These are phyloP conservation scores for Incumbomyces delicatus DNA, from an alignment of 2,329 filamentous ascomycete species.

Conservation along the genomic window DNA sequence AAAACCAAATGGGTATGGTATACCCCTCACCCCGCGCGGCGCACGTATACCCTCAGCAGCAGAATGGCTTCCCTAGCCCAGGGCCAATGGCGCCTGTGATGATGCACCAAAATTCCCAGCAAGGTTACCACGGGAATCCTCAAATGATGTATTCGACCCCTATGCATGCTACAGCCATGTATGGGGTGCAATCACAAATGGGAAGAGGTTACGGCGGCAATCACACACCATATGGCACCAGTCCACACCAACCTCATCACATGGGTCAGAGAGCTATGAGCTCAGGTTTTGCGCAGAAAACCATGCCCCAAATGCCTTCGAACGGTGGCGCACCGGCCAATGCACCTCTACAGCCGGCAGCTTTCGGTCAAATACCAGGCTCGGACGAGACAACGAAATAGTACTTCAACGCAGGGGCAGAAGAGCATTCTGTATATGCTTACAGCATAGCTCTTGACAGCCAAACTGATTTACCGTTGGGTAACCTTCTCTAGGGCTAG, in stretches of 20 bases:
- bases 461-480: too few species aligned
- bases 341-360: conserved; percentile 16
- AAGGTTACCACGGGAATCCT: conserved; percentile 68
- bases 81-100: conserved; percentile 81
- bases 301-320: conserved; percentile 32
- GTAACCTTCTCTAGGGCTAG: too few species aligned
- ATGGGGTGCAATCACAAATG: conserved; percentile 57
- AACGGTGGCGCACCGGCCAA: conserved; percentile 17
- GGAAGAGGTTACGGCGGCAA: conserved; percentile 48
- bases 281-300: conserved; percentile 44
- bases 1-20: conserved; percentile 67
- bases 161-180: conserved; percentile 60
- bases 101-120: conserved; percentile 88
- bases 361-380: conserved; percentile 14
- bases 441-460: too few species aligned
- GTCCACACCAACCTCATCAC: conserved; percentile 55
- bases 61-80: conserved; percentile 72
- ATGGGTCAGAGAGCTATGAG: conserved; percentile 48
- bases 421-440: conserved; percentile 4
- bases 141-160: conserved; percentile 34
- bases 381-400: conserved; percentile 11
- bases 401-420: conserved; percentile 4
- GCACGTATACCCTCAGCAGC: conserved; percentile 54
- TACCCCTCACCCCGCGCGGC: conserved; percentile 62
- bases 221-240: conserved; percentile 52